Conservation (phyloP, 192 early-diverging fungal species). For the Podila minutissima region DNA sequence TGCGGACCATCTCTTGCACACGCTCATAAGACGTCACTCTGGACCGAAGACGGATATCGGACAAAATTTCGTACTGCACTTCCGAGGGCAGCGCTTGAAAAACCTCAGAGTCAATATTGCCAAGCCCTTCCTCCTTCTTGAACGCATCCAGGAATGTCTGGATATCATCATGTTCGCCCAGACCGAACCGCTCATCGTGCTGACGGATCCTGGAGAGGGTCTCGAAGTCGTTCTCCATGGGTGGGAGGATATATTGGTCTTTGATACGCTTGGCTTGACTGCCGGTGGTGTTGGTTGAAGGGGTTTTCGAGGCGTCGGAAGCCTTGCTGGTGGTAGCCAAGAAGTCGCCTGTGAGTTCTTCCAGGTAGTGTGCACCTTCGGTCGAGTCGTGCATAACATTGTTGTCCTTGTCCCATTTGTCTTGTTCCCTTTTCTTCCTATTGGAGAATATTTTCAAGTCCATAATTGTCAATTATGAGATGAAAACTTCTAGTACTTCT, state of each 20-base stretch:
- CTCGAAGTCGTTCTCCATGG: slow-evolving; percentile 50
- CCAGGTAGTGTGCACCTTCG: slow-evolving; percentile 17
- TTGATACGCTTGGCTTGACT: slow-evolving; percentile 42
- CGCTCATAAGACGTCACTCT: slow-evolving; percentile 81
- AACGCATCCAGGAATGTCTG: slow-evolving; percentile 20
- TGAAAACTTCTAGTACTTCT: neutral
- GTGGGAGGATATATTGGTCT: slow-evolving; percentile 69
- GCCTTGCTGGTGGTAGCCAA: neutral
- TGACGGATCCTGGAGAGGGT: slow-evolving; percentile 44
- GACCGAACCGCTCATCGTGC: slow-evolving; percentile 45
- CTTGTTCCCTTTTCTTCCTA: slow-evolving; percentile 39
- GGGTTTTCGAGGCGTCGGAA: no score
- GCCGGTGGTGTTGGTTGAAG: neutral
- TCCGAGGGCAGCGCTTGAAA: slow-evolving; percentile 83
- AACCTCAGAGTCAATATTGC: slow-evolving; percentile 83
- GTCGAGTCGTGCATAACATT: slow-evolving; percentile 24
- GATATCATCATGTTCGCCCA: slow-evolving; percentile 20
- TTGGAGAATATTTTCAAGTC: no score
- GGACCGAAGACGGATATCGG: slow-evolving; percentile 85
- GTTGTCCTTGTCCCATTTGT: slow-evolving; percentile 54
- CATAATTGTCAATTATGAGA: no score
- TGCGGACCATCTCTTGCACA: slow-evolving; percentile 75
- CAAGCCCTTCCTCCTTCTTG: slow-evolving; percentile 52
- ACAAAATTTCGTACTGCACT: slow-evolving; percentile 92
- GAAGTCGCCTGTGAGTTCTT: slow-evolving; percentile 6